Percentiles rank a stretch among this genome's conserved stretches.
phyloP scores from a whole-genome alignment of 2,329 filamentous ascomycete species.

The Clonostachys rosea region DNA sequence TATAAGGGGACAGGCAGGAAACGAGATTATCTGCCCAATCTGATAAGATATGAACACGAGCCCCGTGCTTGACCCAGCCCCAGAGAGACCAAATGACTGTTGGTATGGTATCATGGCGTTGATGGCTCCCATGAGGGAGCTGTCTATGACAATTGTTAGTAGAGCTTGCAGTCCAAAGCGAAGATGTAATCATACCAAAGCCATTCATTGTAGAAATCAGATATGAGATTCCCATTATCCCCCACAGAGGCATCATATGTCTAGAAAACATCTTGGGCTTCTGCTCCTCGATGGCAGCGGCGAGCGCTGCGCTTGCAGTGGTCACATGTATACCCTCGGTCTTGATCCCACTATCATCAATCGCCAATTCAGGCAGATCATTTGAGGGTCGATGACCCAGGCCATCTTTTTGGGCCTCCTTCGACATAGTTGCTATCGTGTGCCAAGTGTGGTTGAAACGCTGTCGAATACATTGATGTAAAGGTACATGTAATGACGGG shows the following conservation, averaged over 20 bases:
- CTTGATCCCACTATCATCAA: no score
- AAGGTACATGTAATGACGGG: no score
- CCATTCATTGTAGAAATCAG: constrained; percentile 21
- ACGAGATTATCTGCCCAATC: constrained; percentile 38
- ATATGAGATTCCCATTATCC: constrained; percentile 16
- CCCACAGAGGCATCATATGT: constrained; percentile 23
- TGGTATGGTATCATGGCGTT: constrained; percentile 43
- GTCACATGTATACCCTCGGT: background rate
- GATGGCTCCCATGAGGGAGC: constrained; percentile 20
- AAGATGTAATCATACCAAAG: constrained; percentile 11
- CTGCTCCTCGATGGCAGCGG: constrained; percentile 3
- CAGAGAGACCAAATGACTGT: constrained; percentile 32
- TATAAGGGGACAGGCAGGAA: constrained; percentile 1
- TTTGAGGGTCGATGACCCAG: no score
- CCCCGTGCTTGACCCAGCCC: constrained; percentile 37
- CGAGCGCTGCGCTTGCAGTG: constrained; percentile 3
- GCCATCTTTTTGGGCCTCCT: no score
- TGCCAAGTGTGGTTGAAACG: no score
- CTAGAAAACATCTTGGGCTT: constrained; percentile 8
- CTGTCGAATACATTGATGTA: no score
- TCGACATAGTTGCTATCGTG: no score
- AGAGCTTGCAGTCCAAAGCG: background rate
- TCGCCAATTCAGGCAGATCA: no score
- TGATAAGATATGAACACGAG: constrained; percentile 40
- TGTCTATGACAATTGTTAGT: constrained; percentile 21